These are phyloP conservation scores for Biscutella laevigata DNA, from an alignment of 441 rosid species.

Conservation along the genomic window DNA sequence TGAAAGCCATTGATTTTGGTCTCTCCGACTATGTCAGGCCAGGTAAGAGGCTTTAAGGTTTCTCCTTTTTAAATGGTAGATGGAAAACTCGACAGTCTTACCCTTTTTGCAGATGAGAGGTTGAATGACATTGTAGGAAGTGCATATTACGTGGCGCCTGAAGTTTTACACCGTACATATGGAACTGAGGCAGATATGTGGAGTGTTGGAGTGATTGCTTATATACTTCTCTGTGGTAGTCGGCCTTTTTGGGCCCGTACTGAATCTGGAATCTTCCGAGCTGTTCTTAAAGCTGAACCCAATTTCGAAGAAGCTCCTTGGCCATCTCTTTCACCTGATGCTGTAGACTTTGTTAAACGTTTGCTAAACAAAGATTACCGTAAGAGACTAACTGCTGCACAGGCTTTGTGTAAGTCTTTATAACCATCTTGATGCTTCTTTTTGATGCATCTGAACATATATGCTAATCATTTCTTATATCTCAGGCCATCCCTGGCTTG, in stretches of 20 bases:
- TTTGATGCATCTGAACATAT: too few species aligned
- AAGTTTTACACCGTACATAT: slow-evolving; percentile 77
- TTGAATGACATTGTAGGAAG: slow-evolving; percentile 90
- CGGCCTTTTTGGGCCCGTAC: slow-evolving; percentile 92
- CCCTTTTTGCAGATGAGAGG: slow-evolving; percentile 59
- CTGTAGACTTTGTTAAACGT: slow-evolving; percentile 66
- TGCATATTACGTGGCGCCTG: slow-evolving; percentile 90
- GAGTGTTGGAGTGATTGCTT: slow-evolving; percentile 88
- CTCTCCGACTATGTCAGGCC: slow-evolving; percentile 89
- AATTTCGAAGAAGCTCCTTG: slow-evolving; percentile 80
- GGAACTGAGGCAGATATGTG: slow-evolving; percentile 93
- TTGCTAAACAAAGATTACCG: slow-evolving; percentile 80
- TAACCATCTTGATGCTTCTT: too few species aligned
- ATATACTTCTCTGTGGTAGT: slow-evolving; percentile 82
- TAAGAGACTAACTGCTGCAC: slow-evolving; percentile 78
- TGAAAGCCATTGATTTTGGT: slow-evolving; percentile 90
- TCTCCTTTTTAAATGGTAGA: too few species aligned
- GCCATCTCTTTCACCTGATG: slow-evolving; percentile 76
- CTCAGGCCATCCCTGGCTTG: slow-evolving; percentile 84
- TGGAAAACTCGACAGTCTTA: slow-evolving; percentile 21
- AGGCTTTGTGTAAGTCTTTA: slow-evolving; percentile 88
- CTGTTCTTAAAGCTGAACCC: slow-evolving; percentile 88
- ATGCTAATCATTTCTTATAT: too few species aligned
- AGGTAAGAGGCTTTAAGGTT: slow-evolving; percentile 37
- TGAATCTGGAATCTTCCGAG: slow-evolving; percentile 85